Percentiles rank a stretch among this genome's conserved stretches.
phyloP scores from a whole-genome alignment of 495 filamentous ascomycete genomes.

The Glarea lozoyensis region DNA sequence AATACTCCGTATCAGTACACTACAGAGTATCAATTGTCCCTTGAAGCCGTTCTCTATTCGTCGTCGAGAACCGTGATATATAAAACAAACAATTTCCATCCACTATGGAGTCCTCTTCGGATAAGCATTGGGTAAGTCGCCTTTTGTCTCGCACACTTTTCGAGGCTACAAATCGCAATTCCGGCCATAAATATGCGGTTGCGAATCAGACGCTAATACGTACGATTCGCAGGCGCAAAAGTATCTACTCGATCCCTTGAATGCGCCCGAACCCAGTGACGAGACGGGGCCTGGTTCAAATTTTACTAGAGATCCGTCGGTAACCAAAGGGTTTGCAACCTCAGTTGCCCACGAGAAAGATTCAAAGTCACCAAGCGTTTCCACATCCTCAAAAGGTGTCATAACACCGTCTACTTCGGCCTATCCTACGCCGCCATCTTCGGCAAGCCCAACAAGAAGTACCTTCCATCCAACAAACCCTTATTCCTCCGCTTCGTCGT shows the following conservation, averaged over 20 bases:
- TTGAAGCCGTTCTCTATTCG: no score
- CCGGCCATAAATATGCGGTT: slow-evolving; percentile 5
- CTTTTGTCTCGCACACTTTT: no score
- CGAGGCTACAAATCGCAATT: no score
- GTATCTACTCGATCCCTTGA: slow-evolving; percentile 50
- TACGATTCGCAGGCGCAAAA: slow-evolving; percentile 41
- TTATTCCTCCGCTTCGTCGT: slow-evolving; percentile 9
- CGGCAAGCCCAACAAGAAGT: slow-evolving; percentile 24
- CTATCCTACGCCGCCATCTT: slow-evolving; percentile 26
- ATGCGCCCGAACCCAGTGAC: slow-evolving; percentile 40
- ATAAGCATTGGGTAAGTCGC: no score
- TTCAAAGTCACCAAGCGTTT: no score
- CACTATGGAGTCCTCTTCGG: no score
- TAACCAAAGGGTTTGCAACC: slow-evolving; percentile 5
- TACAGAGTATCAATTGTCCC: no score
- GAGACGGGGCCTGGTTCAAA: slow-evolving; percentile 43
- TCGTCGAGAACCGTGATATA: no score
- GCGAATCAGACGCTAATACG: no score
- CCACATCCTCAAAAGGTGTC: neutral
- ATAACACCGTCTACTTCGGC: neutral
- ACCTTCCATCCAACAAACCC: slow-evolving; percentile 23
- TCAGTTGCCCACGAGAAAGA: no score
- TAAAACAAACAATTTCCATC: no score
- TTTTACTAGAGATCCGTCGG: slow-evolving; percentile 24
- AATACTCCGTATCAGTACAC: no score